Base-by-base conservation (phyloP, 305 asterid species). In the Fraxinus albicans region DNA sequence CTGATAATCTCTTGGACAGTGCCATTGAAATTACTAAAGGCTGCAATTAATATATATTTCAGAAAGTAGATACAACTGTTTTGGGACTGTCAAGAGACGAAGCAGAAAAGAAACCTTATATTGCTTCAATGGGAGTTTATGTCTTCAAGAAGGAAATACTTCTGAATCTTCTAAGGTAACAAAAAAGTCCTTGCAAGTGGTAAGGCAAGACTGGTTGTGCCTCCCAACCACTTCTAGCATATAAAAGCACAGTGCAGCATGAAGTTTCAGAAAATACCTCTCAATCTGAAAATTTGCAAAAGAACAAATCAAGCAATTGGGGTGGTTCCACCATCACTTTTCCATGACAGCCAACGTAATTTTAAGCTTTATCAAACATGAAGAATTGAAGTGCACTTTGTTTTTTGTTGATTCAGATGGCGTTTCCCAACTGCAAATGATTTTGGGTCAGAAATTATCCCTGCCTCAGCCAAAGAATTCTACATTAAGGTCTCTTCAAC, bases 101-200 rank as follows among this genome's bases (percentile, higher is more conserved):
- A 86, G 99, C 99, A 73, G 85, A 86, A 76, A 87, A 92, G 93
- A 96, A 94, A 82, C 99, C 99, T 82, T 96, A 90, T 69, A 94
- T 94, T 84, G 99, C 99, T 85, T 96, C 99, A 15, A 96, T 96
- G 99, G 99, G 98, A 83, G 97, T 96, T 74, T 96, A 96, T 73
- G 95, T 96, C 90, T 96, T 96, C 85, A 95, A 94, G 89, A 94
- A 95, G 90, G 99, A 95, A n/a, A 93, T 94, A 85, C 99, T 95
- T 90, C 85, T 95, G 80, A 95, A 94, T 87, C 95, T 92, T 80
- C 81, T 94, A 87, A 93, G 98, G 99, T 90, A 88, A 73, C 21
- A 69, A 67, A 29, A 69, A 12, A 13, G 40, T 69, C 38, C 36
- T 69, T 10, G 75, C 75, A 29, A 0, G 40, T 70, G 3, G 7